Base-by-base conservation (phyloP, 2,329 filamentous ascomycete genomes). In the Colletotrichum kahawae region DNA sequence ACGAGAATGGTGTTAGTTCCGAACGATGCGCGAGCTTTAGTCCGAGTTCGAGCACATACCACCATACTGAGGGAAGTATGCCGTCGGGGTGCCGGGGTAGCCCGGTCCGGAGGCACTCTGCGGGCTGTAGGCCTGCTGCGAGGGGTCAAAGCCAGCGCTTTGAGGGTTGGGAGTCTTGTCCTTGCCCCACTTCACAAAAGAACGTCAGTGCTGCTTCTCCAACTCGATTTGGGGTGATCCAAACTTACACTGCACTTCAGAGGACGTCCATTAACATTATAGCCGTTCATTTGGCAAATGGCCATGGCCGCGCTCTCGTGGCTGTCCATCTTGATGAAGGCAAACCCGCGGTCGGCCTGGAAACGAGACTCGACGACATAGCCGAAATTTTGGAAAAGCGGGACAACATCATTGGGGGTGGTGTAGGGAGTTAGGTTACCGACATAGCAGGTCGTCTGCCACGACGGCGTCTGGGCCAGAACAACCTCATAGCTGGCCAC, bases 361-460 rank as follows among this genome's bases (percentile, higher is more conserved):
- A 99, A 98, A 75, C 97, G 95, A 66, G 96, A 98, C 87, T 99
- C 97, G 67, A 98, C 94, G 59, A 99, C 97, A 81, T 95, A 98
- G 71, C 97, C 97, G 83, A 98, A 99, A 88, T 98, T 98, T 85
- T 98, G 95, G 90, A 99, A 99, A 48, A 99, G 90, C 7, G 97
- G 97, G n/a, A 99, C 94, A 36, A 99, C 92, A 80, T 99, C 97
- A 81, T 95, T 96, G 83, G 98, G 96, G 5, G 96, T 97, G 24
- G 97, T 99, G 88, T 99, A 99, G 1, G 97, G 97, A 5, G 97
- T 99, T 78, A 99, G 88, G 83, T 99, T 99, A 79, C 97, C 97
- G 59, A 99, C 97, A 79, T 99, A 99, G 89, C 94, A 96, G 66
- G 97, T 99, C 2, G 97, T 98, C 90, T 99, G 97, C 97, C 97